These are phyloP conservation scores for Lentinula novae-zelandiae DNA, from an alignment of 1,284 basidiomycete genomes.

Conservation along the genomic window DNA sequence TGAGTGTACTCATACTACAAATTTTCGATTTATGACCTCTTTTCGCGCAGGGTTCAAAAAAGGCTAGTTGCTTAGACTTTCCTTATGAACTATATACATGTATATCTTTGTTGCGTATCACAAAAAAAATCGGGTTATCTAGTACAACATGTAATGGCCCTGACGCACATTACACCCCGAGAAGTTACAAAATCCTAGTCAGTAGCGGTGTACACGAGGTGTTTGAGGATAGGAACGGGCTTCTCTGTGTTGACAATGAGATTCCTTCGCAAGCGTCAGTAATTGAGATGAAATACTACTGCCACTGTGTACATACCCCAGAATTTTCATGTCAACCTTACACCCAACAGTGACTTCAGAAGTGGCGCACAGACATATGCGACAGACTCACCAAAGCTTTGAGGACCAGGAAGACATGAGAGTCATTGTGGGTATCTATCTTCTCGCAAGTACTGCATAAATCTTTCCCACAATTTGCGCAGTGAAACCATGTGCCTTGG, in stretches of 20 bases:
- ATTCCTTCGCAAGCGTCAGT: constrained; percentile 28
- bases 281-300: background rate
- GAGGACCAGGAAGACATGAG: constrained; percentile 83
- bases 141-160: background rate
- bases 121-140: background rate
- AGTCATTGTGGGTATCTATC: constrained; percentile 75
- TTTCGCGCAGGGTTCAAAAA: constrained; percentile 69
- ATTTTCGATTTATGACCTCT: constrained; percentile 9
- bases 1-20: constrained; percentile 27
- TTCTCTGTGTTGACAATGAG: constrained; percentile 58
- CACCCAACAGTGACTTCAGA: constrained; percentile 4
- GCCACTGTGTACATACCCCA: constrained; percentile 39
- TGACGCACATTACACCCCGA: no score
- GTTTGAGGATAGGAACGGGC: constrained; percentile 55
- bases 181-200: background rate
- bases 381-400: constrained; percentile 62
- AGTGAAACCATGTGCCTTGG: constrained; percentile 82
- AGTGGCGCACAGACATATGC: background rate
- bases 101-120: background rate
- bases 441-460: constrained; percentile 77
- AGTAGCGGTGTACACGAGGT: constrained; percentile 43
- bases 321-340: constrained; percentile 58
- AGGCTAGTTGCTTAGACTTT: constrained; percentile 40
- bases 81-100: no score
- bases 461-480: constrained; percentile 81